Evolutionary conservation across 2,329 filamentous ascomycete genomes (phyloP).

Genomic region (Ophiocordyceps unilateralis): DNA sequence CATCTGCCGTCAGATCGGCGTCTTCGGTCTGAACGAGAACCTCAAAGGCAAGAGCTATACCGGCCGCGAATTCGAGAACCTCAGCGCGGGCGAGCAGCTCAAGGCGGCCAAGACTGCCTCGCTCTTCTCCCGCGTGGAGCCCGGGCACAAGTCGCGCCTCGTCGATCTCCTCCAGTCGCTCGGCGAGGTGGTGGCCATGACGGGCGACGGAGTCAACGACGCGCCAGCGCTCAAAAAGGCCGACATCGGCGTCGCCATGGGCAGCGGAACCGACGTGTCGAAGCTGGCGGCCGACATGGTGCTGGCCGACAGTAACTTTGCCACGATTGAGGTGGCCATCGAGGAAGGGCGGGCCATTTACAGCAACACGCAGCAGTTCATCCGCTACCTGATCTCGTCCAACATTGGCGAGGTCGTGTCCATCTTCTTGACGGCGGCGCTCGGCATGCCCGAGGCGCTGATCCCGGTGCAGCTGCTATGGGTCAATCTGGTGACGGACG

Average conservation of each 20-base stretch:
- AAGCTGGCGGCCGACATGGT: slow-evolving; percentile 98
- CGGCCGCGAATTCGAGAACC: slow-evolving; percentile 80
- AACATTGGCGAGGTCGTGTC: slow-evolving; percentile 99
- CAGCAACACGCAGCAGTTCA: slow-evolving; percentile 99
- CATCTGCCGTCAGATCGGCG: slow-evolving; percentile 91
- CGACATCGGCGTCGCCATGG: slow-evolving; percentile 98
- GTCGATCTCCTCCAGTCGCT: slow-evolving; percentile 89
- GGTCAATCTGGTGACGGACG: slow-evolving; percentile 97
- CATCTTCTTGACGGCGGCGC: slow-evolving; percentile 90
- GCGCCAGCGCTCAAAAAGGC: slow-evolving; percentile 95
- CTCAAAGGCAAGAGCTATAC: slow-evolving; percentile 87
- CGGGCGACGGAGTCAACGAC: slow-evolving; percentile 96
- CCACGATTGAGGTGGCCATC: slow-evolving; percentile 87
- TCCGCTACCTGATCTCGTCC: slow-evolving; percentile 95
- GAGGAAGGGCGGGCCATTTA: slow-evolving; percentile 97
- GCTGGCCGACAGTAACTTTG: slow-evolving; percentile 95
- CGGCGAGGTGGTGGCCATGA: slow-evolving; percentile 96
- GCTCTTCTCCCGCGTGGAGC: slow-evolving; percentile 91
- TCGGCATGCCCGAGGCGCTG: slow-evolving; percentile 93
- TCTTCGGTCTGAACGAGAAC: slow-evolving; percentile 70
- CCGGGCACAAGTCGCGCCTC: slow-evolving; percentile 90
- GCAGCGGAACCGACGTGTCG: slow-evolving; percentile 89
- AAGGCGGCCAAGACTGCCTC: slow-evolving; percentile 72
- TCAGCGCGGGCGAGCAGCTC: slow-evolving; percentile 64
- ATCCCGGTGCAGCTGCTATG: slow-evolving; percentile 95